phyloP scores from a whole-genome alignment of 257 asterid genomes.

The Nicotiana paniculata region DNA sequence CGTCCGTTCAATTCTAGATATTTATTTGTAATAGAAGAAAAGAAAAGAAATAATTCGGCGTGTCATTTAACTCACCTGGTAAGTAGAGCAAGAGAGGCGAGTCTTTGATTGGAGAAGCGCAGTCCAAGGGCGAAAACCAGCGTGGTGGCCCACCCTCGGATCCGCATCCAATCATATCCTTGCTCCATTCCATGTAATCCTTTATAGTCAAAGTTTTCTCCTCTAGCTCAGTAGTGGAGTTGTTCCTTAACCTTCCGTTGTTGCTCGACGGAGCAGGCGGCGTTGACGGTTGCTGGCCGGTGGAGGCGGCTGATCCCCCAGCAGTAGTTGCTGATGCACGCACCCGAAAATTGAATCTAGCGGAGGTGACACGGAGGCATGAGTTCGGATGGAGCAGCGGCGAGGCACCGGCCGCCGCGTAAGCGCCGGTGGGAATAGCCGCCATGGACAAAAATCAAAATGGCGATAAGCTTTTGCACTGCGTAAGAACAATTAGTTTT shows the following conservation, averaged over 20 bases:
- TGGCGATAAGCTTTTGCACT: not conserved
- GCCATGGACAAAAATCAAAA: not conserved
- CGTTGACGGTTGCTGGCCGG: not conserved
- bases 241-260: not conserved
- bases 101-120: conserved; percentile 24
- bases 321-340: not conserved
- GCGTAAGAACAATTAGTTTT: not conserved
- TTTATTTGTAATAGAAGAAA: not conserved
- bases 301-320: no score
- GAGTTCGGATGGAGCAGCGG: not conserved
- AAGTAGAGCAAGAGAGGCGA: conserved; percentile 63
- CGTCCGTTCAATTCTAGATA: not conserved
- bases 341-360: not conserved
- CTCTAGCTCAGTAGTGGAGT: not conserved
- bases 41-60: not conserved
- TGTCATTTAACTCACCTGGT: conserved; percentile 42
- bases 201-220: conserved; percentile 21
- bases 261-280: not conserved
- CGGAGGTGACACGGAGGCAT: not conserved
- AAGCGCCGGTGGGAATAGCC: not conserved
- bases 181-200: conserved; percentile 48
- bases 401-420: not conserved
- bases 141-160: conserved; percentile 74
- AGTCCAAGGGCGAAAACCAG: conserved; percentile 70
- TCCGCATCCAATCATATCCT: conserved; percentile 28